Evolutionary conservation across 257 asterid genomes (phyloP), one percentile per base, ranked within the genome.

Genomic region (Nicotiana noctiflora): DNA sequence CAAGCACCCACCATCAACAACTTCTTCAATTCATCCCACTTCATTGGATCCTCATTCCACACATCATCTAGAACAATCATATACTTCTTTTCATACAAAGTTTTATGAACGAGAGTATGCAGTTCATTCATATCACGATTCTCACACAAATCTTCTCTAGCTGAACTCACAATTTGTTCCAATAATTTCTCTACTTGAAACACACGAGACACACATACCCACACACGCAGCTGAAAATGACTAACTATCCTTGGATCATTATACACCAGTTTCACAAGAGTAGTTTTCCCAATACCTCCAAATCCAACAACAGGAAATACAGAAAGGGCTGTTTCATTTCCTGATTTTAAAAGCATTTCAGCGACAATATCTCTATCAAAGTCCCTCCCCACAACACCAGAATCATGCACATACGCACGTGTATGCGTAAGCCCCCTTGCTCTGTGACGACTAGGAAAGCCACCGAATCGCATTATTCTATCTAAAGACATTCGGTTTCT

Each of bases 271-370:
- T 87, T 78, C 0, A 81, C 74, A 75, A 87, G 88, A 0, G 90
- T 81, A 21, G 86, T 87, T 62, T 87, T 83, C 27, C 89, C 89
- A 2, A 86, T 40, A 0, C 89, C 90, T 0, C 88, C 84, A 81
- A 85, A 76, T 5, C 90, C 90, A 27, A 80, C 79, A 31, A 87
- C 64, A 1, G 83, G 86, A 66, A 34, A 79, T 13, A 85, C 81
- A 25, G 44, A 81, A 53, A 77, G 82, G 63, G 51, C 83, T 75
- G 57, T 84, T 31, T 53, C 55, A 5, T 19, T 9, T 15, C 18
- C 23, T 1, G 55, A 8, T 25, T 70, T 19, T 25, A 84, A 2
- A 44, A 85, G 8, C 12, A 52, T 66, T 44, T 52, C 80, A 3
- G 85, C 44, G 3, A 87, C 61, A 79, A 4, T 49, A 49, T 83